Percentiles rank a stretch among this genome's conserved stretches.
phyloP scores from a whole-genome alignment of 176 grass and related monocot genomes.

The Musa schizocarpa region DNA sequence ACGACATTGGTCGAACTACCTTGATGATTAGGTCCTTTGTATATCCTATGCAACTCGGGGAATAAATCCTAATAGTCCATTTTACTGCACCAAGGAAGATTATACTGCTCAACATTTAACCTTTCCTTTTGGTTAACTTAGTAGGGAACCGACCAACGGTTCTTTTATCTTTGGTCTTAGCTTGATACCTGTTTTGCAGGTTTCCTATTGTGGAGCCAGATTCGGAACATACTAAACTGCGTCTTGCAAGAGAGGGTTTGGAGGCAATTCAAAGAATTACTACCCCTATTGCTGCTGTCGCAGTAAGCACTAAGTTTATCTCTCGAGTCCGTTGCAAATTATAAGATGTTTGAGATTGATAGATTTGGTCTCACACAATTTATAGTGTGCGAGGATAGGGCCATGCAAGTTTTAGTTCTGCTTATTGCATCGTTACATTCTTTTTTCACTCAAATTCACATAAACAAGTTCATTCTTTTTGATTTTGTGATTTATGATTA shows the following conservation, averaged over 20 bases:
- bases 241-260: constrained; percentile 59
- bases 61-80: no score
- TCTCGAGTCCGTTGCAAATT: no score
- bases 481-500: no score
- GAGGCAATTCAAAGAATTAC: constrained; percentile 75
- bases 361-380: neutral
- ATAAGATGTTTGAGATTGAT: neutral
- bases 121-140: neutral
- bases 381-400: neutral
- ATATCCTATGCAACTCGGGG: no score
- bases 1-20: no score
- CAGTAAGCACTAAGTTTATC: constrained; percentile 32
- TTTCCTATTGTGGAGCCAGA: constrained; percentile 96
- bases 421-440: no score
- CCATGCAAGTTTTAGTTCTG: neutral
- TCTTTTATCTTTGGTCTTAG: neutral
- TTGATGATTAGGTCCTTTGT: no score
- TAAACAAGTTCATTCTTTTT: no score
- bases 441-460: no score
- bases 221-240: constrained; percentile 65
- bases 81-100: no score
- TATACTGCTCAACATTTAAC: neutral
- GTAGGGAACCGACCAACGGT: neutral
- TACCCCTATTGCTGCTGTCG: constrained; percentile 66
- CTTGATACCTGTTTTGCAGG: constrained; percentile 16